Evolutionary conservation across 73 alveolate genomes (phyloP), one percentile per base, ranked within the genome.

Genomic region (Blepharisma stoltei): DNA sequence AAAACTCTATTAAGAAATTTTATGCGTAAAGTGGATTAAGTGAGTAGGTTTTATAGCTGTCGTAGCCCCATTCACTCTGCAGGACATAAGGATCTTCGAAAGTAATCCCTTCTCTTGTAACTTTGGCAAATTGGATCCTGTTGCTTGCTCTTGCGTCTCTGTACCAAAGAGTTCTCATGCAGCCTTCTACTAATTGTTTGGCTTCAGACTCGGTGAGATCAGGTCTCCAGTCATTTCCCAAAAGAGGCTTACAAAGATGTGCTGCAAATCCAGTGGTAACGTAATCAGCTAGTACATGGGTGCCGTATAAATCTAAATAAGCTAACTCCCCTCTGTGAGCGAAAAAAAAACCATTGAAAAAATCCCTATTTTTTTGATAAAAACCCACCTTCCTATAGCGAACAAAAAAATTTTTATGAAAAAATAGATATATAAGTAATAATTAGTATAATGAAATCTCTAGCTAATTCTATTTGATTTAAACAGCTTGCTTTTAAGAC

Each of bases 71-170:
- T 6, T 71, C 81, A 43, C 76, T 46, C 21, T 43, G 8, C n/a
- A 77, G n/a, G n/a, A 7, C 18, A 41, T 77, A 77, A 9, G 84
- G 68, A n/a, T 55, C 82, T 7, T 75, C 76, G 81, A 77, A 8
- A 14, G 60, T 71, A 27, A 77, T 66, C 20, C 84, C 84, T 7
- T 54, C 25, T 55, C 25, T 75, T 11, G 71, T 77, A 9, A 67
- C 81, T 65, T 55, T 88, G 3, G 86, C 55, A 70, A 88, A 73
- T 69, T 88, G 88, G 80, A 88, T 83, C 80, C 70, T 84, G 70
- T 88, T 89, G 11, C 83, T 32, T 41, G 90, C 92, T 71, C 54
- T 78, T 25, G 78, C 83, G 86, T 88, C 95, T 80, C 92, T 83
- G 80, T 84, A 84, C 87, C 80, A 84, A 70, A 88, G 71, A 48